These are phyloP conservation scores for Vaccinium macrocarpon DNA, from an alignment of 148 eudicot species.

Conservation along the genomic window DNA sequence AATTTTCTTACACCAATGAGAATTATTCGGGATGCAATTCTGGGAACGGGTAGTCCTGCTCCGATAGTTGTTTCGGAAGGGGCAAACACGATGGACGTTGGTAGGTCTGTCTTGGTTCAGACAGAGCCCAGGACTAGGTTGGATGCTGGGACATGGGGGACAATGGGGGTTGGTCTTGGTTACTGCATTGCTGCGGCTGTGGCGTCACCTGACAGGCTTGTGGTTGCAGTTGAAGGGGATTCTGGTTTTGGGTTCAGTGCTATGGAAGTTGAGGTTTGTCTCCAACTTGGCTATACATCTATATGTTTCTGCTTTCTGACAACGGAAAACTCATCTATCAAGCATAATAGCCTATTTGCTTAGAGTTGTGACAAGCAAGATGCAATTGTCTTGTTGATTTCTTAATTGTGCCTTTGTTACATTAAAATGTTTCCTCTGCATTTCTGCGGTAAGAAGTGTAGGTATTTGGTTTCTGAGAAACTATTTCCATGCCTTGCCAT, in stretches of 20 bases:
- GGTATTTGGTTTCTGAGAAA: not conserved
- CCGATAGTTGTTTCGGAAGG: constrained; percentile 94
- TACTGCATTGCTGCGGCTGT: constrained; percentile 99
- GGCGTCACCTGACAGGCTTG: constrained; percentile 91
- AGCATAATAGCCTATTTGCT: not conserved
- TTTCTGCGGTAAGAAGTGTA: not conserved
- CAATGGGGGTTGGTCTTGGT: constrained; percentile 98
- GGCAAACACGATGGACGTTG: constrained; percentile 97
- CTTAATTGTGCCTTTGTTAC: not conserved
- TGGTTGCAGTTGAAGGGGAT: constrained; percentile 99
- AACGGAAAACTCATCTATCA: not conserved
- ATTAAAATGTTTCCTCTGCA: not conserved
- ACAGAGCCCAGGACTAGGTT: constrained; percentile 95
- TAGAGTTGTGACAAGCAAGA: not conserved
- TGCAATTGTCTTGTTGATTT: not conserved
- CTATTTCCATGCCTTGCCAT: not conserved
- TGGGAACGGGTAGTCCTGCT: constrained; percentile 71
- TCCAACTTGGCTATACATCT: not conserved
- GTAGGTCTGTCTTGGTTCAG: constrained; percentile 78
- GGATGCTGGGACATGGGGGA: constrained; percentile 99
- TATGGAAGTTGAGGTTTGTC: constrained; percentile 94
- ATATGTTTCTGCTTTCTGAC: not conserved
- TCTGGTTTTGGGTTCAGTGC: constrained; percentile 99
- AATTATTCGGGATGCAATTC: constrained; percentile 84
- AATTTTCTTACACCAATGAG: constrained; percentile 88